Percentiles rank a stretch among this genome's conserved stretches.
These are phyloP conservation scores for Arachnomyces sp. DNA, from an alignment of 2,329 filamentous ascomycete species.

Conservation along the genomic window DNA sequence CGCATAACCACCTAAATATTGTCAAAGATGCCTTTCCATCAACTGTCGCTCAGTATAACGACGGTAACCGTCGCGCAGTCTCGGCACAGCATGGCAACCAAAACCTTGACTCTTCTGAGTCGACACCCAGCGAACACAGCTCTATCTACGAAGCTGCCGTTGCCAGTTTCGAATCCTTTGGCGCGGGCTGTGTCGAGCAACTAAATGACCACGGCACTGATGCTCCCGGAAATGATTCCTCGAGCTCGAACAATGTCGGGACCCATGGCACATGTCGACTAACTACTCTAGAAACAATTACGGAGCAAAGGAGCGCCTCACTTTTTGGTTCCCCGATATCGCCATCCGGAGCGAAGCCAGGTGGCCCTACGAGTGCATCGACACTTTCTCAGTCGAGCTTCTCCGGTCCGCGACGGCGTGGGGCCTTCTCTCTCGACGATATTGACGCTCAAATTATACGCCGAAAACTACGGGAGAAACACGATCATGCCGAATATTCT, in stretches of 20 bases:
- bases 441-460: slow-evolving; percentile 14
- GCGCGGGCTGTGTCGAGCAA: slow-evolving; percentile 4
- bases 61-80: slow-evolving; percentile 10
- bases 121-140: slow-evolving; percentile 27
- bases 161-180: slow-evolving; percentile 21
- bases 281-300: slow-evolving; percentile 20
- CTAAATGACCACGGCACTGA: slow-evolving; percentile 14
- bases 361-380: slow-evolving; percentile 3
- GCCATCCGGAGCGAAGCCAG: slow-evolving; percentile 4
- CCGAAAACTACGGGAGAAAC: slow-evolving; percentile 5
- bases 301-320: slow-evolving; percentile 19
- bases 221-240: slow-evolving; percentile 6
- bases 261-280: slow-evolving; percentile 15
- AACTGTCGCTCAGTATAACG: neutral
- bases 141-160: slow-evolving; percentile 32
- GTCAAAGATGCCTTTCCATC: slow-evolving; percentile 4
- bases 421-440: slow-evolving; percentile 21
- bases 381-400: neutral
- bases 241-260: neutral
- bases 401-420: slow-evolving; percentile 4
- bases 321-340: slow-evolving; percentile 15
- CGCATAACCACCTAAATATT: slow-evolving; percentile 4
- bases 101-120: slow-evolving; percentile 23
- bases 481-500: slow-evolving; percentile 11
- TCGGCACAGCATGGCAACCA: slow-evolving; percentile 14